Percentiles rank a stretch among this genome's conserved stretches.
Conservation (phyloP, 306 rosid species). For the Calophaca sinica region DNA sequence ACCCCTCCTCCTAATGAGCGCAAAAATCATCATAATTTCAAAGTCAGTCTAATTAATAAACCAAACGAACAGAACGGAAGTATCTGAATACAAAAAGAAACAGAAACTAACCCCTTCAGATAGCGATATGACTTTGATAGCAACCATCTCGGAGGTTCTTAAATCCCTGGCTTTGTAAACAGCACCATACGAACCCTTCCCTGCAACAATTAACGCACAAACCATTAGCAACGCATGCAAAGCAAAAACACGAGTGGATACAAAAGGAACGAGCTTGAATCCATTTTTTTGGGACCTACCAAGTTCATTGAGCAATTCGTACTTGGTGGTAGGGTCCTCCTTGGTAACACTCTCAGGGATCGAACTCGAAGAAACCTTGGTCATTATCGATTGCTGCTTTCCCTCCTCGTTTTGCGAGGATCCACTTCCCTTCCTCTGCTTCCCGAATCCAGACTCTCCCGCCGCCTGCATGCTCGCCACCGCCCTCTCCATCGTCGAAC, state of each 20-base stretch:
- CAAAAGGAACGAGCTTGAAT: conserved; percentile 25
- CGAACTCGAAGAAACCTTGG: conserved; percentile 85
- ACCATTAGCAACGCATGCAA: not conserved
- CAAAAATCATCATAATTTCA: conserved; percentile 35
- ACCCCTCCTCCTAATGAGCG: conserved; percentile 90
- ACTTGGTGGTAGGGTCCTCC: conserved; percentile 91
- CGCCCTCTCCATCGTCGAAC: conserved; percentile 81
- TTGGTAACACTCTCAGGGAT: conserved; percentile 88
- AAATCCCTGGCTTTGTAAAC: conserved; percentile 97
- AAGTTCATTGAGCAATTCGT: conserved; percentile 95
- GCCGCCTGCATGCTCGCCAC: conserved; percentile 94
- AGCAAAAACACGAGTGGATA: conserved; percentile 19
- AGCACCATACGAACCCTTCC: conserved; percentile 97
- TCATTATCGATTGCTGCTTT: conserved; percentile 53
- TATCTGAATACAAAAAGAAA: conserved; percentile 12
- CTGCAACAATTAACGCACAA: conserved; percentile 50
- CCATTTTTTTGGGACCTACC: conserved; percentile 55
- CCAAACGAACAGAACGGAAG: conserved; percentile 23
- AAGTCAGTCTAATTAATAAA: not conserved
- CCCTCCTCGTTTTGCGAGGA: conserved; percentile 69
- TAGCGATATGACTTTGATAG: conserved; percentile 92
- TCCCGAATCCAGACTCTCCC: conserved; percentile 81
- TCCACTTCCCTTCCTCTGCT: conserved; percentile 70
- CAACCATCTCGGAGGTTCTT: conserved; percentile 92
- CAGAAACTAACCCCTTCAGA: conserved; percentile 78